Evolutionary conservation across 306 rosid species (phyloP).

Genomic region (Argentina anserina): DNA sequence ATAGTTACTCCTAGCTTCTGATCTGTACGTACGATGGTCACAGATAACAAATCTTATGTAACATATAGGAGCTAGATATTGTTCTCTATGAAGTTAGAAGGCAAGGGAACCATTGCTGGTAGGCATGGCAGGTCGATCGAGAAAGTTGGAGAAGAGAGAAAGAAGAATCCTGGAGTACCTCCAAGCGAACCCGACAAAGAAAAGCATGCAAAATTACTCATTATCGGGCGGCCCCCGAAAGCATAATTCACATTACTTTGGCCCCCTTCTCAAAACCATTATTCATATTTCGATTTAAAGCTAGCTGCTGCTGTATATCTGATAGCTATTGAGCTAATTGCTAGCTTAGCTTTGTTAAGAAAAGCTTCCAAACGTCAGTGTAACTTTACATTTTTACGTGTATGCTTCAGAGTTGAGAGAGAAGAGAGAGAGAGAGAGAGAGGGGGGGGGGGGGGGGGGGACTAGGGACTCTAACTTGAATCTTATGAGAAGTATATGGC

Average conservation of each 20-base stretch:
- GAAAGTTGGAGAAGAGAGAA: neutral
- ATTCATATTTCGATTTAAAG: neutral
- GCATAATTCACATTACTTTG: neutral
- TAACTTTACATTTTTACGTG: neutral
- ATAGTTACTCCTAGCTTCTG: neutral
- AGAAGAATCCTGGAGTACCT: neutral
- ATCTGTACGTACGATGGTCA: neutral
- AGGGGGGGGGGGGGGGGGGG: too few relatives aligned
- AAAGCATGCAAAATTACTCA: conserved; percentile 9
- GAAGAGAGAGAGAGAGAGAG: neutral
- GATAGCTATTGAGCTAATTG: neutral
- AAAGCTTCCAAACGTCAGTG: conserved; percentile 3
- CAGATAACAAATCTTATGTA: neutral
- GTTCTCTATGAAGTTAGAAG: neutral
- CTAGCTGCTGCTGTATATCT: neutral
- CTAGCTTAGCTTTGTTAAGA: neutral
- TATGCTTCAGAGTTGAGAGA: neutral
- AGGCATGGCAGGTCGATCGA: conserved; percentile 4
- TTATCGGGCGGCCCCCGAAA: conserved; percentile 4
- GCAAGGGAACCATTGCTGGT: neutral
- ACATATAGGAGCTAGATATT: neutral
- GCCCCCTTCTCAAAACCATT: neutral
- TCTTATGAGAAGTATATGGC: neutral
- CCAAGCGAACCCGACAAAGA: conserved; percentile 6
- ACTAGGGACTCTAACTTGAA: neutral